Percentiles rank a stretch among this genome's conserved stretches.
Conservation (phyloP, 345 rosid species). For the Theobroma cacao region DNA sequence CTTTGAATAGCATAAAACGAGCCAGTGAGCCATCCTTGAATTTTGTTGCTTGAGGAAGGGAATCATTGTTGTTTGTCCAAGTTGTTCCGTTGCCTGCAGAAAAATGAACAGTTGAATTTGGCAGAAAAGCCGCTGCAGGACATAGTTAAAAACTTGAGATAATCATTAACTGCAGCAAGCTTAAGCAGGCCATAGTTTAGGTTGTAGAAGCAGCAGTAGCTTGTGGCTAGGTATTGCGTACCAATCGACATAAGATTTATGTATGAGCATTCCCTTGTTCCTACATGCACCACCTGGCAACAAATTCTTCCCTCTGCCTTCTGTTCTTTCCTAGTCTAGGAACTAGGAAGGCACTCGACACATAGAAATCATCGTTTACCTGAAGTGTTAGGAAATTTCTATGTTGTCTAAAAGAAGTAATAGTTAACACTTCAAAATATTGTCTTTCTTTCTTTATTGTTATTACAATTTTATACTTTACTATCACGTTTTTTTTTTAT, state of each 20-base stretch:
- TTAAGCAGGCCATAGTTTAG: not conserved
- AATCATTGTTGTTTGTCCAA: constrained; percentile 8
- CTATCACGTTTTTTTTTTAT: too few species aligned
- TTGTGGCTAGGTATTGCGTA: not conserved
- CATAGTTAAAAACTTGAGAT: not conserved
- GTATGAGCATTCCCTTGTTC: not conserved
- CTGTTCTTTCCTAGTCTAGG: not conserved
- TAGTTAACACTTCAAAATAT: too few species aligned
- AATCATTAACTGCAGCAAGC: not conserved
- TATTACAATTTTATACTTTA: too few species aligned
- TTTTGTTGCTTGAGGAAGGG: not conserved
- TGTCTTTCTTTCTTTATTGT: too few species aligned
- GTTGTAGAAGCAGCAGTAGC: not conserved
- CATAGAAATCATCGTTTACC: not conserved
- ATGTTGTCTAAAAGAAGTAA: not conserved
- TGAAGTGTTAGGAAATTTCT: not conserved
- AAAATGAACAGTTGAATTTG: not conserved
- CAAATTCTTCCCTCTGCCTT: not conserved
- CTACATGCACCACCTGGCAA: not conserved
- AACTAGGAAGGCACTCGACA: not conserved
- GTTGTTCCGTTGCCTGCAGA: not conserved
- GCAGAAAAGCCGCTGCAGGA: not conserved
- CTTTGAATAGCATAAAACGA: not conserved
- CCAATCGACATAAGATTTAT: not conserved
- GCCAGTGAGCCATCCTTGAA: not conserved